A percentile compares a stretch with the other conserved stretches of the same genome.
These are phyloP conservation scores for Rhodotorula sp. DNA, from an alignment of 1,284 basidiomycete genomes.

Conservation along the genomic window DNA sequence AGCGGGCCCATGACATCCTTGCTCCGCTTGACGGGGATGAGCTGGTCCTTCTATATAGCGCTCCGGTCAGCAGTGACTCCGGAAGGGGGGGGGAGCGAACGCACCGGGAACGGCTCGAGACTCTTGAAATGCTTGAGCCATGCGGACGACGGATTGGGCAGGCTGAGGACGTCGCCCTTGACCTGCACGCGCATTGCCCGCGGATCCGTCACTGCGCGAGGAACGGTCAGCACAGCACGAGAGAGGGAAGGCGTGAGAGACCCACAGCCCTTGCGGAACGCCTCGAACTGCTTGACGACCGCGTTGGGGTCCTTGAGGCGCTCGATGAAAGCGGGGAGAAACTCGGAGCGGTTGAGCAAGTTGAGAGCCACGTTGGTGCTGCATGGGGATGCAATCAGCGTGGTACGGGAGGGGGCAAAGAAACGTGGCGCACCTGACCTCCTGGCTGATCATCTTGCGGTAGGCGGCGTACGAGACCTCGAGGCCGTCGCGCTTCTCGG, in stretches of 20 bases:
- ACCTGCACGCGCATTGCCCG: conserved; percentile 82
- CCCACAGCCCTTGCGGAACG: conserved; percentile 69
- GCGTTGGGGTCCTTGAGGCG: conserved; percentile 71
- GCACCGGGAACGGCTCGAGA: conserved; percentile 58
- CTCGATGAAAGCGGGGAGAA: conserved; percentile 73
- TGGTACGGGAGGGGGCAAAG: neutral
- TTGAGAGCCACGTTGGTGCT: conserved; percentile 74
- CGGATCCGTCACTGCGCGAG: conserved; percentile 68
- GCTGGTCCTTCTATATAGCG: conserved; percentile 57
- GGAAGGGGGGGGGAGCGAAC: neutral
- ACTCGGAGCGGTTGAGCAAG: conserved; percentile 74
- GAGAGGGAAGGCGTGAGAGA: conserved; percentile 26
- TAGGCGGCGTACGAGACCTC: conserved; percentile 75
- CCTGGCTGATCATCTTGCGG: conserved; percentile 60
- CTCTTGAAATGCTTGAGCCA: conserved; percentile 72
- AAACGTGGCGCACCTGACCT: conserved; percentile 46
- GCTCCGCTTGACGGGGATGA: conserved; percentile 69
- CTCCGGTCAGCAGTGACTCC: neutral
- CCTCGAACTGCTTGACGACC: conserved; percentile 72
- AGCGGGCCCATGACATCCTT: conserved; percentile 71
- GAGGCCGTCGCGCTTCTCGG: conserved; percentile 86
- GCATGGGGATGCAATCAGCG: neutral
- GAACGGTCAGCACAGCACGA: neutral
- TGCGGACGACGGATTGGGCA: conserved; percentile 70
- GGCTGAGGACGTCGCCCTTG: conserved; percentile 74